Evolutionary conservation across 2,329 filamentous ascomycete species (phyloP).

Genomic region (Cadophora sp.): DNA sequence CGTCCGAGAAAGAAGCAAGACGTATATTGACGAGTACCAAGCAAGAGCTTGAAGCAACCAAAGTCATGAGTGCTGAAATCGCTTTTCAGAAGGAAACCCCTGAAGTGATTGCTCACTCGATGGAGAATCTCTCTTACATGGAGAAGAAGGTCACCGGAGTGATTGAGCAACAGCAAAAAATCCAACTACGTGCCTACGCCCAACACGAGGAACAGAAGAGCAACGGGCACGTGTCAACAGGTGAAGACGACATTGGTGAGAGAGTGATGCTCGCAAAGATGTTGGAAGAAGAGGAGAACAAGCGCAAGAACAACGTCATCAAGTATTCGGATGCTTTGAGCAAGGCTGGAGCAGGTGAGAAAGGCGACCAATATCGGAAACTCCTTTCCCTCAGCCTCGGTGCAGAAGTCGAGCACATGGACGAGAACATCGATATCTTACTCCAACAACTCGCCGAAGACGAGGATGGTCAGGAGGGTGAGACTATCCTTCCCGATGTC

Average conservation of each 20-base stretch:
- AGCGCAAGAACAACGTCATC: constrained; percentile 60
- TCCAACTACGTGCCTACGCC: constrained; percentile 46
- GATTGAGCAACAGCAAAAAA: constrained; percentile 56
- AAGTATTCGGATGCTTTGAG: constrained; percentile 74
- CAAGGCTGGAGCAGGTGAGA: constrained; percentile 73
- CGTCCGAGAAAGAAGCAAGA: constrained; percentile 71
- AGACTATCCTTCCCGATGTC: constrained; percentile 22
- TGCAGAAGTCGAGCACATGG: constrained; percentile 57
- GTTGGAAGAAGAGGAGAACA: constrained; percentile 61
- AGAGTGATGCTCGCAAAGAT: constrained; percentile 64
- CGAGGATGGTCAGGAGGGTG: constrained; percentile 21
- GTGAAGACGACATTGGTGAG: constrained; percentile 58
- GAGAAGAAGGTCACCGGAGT: constrained; percentile 39
- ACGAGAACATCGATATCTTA: constrained; percentile 40
- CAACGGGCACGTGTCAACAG: constrained; percentile 54
- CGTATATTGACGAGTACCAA: constrained; percentile 71
- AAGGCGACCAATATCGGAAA: constrained; percentile 73
- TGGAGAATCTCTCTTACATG: constrained; percentile 36
- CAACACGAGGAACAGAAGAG: constrained; percentile 55
- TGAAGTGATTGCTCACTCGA: constrained; percentile 30
- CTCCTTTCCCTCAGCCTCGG: constrained; percentile 35
- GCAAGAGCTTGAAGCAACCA: constrained; percentile 67
- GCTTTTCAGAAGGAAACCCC: constrained; percentile 41
- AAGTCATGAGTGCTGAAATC: constrained; percentile 61
- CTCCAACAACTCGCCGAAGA: constrained; percentile 40